Evolutionary conservation across 306 rosid genomes (phyloP), one percentile per base, ranked within the genome.

Genomic region (Malus sieversii): DNA sequence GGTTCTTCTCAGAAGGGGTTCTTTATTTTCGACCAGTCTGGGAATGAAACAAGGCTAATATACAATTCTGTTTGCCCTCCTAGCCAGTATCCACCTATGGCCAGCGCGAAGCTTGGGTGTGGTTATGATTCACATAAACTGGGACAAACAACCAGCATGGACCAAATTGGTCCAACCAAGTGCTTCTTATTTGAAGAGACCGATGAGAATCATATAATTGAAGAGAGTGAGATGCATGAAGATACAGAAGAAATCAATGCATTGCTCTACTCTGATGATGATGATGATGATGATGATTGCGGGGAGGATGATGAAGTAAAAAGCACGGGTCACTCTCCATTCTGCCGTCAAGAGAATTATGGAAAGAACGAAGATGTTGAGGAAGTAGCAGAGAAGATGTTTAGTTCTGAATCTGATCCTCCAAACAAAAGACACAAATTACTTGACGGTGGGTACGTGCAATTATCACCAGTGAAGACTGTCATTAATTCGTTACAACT

Each of bases 231-330:
- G 82, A 85, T 92, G 92, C 97, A 85, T 76, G 98, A 92, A 84
- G 87, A 92, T 85, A 90, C 96, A 2, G 94, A 88, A 80, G 98
- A 92, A 81, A 88, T 92, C 77, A 87, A 92, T 79, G 98, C 98
- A 6, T 82, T 92, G 81, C 96, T 92, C 71, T 82, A 82, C 83
- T 92, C 98, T 44, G 98, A 92, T 53, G 59, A 53, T 53, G 19
- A 52, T 18, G 57, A 52, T 52, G 19, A 52, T 52, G 59, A 18
- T 16, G 59, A 53, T 53, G 77, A 70, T n/a, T 69, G 35, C 46
- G 75, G 73, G 9, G 86, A 85, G 29, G 96, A 92, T 10, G 93
- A 92, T 72, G 96, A 92, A 86, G 93, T 90, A 71, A 75, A 84
- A 52, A 90, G 98, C 80, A 88, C 96, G 30, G 84, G 80, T 61